Evolutionary conservation across 148 eudicot genomes (phyloP), one percentile per base, ranked within the genome.

Genomic region (Rhododendron mucronatum): DNA sequence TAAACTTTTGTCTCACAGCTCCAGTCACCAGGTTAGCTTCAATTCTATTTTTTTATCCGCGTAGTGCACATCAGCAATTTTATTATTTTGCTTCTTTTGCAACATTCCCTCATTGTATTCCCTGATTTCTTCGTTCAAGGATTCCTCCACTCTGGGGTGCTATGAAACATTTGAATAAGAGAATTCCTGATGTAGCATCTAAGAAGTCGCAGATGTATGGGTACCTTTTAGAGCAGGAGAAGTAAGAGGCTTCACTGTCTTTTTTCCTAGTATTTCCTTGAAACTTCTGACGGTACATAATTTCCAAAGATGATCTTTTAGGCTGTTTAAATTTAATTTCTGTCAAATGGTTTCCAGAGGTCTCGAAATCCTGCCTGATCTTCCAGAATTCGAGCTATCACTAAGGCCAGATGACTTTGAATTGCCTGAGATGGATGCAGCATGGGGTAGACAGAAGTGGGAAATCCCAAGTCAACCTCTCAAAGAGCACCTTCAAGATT

Each of bases 301-400:
- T 10, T 77, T 23, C 28, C 23, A 39, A 9, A 76, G 21, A 45
- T n/a, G 44, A 76, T 44, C 9, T 33, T 47, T 23, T 48, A 26
- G 74, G 23, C 48, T 76, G 2, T 51, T 11, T 37, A 69, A 28
- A 84, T 16, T 53, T 30, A 33, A 48, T 30, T 30, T 48, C 6
- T 85, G 26, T 23, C 13, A 11, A 86, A 3, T 57, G 2, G 74
- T 84, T 80, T 91, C 89, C 92, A 95, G 98, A 90, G 92, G 90
- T 1, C 90, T 94, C 10, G 92, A 91, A 51, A 82, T 88, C 28
- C 90, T 95, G 88, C 98, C 98, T 0, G 98, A 95, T 61, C 95
- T 97, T 78, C 99, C 99, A 3, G 99, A 97, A 84, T 97, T 97
- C 77, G 92, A 94, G 82, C 65, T 95, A 88, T 97, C 99, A 26